A percentile compares a stretch with the other conserved stretches of the same genome.
Evolutionary conservation across 1,284 basidiomycete species (phyloP).

Genomic region (Tremellales sp.): DNA sequence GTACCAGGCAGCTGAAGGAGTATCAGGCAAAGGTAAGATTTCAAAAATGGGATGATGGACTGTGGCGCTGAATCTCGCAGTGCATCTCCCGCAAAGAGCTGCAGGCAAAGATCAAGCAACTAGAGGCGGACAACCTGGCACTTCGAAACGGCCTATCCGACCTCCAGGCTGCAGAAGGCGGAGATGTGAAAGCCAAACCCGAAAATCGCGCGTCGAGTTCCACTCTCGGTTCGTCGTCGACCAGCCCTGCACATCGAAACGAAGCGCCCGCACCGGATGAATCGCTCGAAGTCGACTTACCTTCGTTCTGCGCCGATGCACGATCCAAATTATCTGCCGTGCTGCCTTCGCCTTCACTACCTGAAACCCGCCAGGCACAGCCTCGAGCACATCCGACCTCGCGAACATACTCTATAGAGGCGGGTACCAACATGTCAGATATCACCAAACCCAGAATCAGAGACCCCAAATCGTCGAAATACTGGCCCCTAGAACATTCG

Average conservation of each 20-base stretch:
- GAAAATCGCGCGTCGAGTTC: neutral
- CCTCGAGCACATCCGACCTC: constrained; percentile 17
- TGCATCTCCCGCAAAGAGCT: constrained; percentile 22
- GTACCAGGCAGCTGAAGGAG: constrained; percentile 22
- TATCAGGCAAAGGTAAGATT: constrained; percentile 21
- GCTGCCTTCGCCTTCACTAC: too few relatives aligned
- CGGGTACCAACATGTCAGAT: constrained; percentile 1
- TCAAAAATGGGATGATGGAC: neutral
- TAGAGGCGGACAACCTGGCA: constrained; percentile 1
- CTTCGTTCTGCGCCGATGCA: constrained; percentile 16
- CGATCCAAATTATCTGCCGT: too few relatives aligned
- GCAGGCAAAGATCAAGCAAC: constrained; percentile 16
- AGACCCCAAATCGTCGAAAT: constrained; percentile 11
- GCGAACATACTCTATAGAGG: constrained; percentile 20
- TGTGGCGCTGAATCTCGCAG: constrained; percentile 9
- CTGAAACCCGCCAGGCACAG: too few relatives aligned
- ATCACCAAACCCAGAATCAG: neutral
- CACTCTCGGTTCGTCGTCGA: neutral
- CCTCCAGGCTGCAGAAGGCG: constrained; percentile 1
- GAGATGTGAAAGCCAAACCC: constrained; percentile 11
- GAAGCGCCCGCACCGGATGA: constrained; percentile 17
- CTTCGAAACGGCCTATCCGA: neutral
- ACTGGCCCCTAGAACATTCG: constrained; percentile 6
- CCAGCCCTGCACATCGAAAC: neutral
- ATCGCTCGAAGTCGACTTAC: constrained; percentile 28